Evolutionary conservation across 495 filamentous ascomycete genomes (phyloP).

Genomic region (Aspergillus cristatus): DNA sequence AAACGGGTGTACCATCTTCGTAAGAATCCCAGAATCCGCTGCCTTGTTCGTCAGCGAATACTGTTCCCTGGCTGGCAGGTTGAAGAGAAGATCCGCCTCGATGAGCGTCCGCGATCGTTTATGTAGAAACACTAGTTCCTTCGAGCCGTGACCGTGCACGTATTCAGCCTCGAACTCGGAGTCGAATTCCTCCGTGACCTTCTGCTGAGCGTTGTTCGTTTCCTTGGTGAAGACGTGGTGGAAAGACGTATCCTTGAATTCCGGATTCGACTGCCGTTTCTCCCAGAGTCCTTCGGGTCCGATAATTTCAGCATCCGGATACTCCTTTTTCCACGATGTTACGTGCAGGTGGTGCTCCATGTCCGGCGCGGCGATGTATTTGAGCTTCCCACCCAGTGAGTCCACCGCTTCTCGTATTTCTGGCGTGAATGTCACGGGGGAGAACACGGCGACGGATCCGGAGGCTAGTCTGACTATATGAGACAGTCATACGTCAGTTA

Average conservation of each 20-base stretch:
- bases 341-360: constrained; percentile 91
- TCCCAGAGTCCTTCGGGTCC: constrained; percentile 79
- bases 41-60: constrained; percentile 55
- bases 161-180: constrained; percentile 80
- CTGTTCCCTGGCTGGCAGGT: constrained; percentile 81
- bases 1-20: constrained; percentile 50
- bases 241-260: constrained; percentile 62
- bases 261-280: constrained; percentile 61
- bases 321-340: constrained; percentile 70
- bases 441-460: constrained; percentile 82
- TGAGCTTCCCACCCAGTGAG: constrained; percentile 59
- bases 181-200: constrained; percentile 71
- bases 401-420: constrained; percentile 61
- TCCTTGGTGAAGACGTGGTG: constrained; percentile 53
- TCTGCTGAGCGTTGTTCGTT: constrained; percentile 22
- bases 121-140: constrained; percentile 80
- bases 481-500: constrained; percentile 3
- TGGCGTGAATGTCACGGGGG: constrained; percentile 72
- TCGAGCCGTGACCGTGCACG: constrained; percentile 68
- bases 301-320: constrained; percentile 67
- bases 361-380: constrained; percentile 79
- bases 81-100: constrained; percentile 87
- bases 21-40: constrained; percentile 48
- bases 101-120: constrained; percentile 77
- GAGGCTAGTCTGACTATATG: constrained; percentile 72